Percentiles rank a stretch among this genome's conserved stretches.
Evolutionary conservation across 306 rosid species (phyloP).

Genomic region (Cyclanthera cordifolia): DNA sequence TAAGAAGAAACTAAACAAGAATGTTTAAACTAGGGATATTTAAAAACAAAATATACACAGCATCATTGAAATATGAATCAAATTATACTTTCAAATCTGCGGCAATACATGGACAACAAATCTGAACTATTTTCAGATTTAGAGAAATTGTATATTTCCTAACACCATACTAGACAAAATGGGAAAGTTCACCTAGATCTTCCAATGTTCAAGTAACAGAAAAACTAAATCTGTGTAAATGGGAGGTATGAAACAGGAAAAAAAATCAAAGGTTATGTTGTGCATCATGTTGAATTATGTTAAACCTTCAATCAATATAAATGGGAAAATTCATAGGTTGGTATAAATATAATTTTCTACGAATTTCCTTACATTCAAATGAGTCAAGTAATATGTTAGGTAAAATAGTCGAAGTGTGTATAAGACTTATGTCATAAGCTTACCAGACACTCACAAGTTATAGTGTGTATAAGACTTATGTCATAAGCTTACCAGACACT

Average conservation of each 20-base stretch:
- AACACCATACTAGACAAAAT: not conserved
- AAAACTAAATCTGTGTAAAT: not conserved
- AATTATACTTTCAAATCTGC: not conserved
- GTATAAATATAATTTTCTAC: too few relatives aligned
- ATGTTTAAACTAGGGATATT: not conserved
- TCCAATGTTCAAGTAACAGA: not conserved
- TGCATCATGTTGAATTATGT: too few relatives aligned
- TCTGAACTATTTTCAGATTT: not conserved
- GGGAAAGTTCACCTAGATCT: not conserved
- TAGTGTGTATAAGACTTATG: too few relatives aligned
- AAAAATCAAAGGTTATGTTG: not conserved
- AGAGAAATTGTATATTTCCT: not conserved
- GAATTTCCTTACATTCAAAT: too few relatives aligned
- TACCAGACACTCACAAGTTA: too few relatives aligned
- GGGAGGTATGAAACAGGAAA: not conserved
- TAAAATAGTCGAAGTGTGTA: too few relatives aligned
- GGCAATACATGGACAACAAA: not conserved
- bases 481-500: too few relatives aligned
- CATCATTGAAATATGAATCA: not conserved
- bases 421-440: too few relatives aligned
- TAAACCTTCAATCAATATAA: too few relatives aligned
- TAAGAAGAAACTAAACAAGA: not conserved
- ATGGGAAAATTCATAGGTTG: too few relatives aligned
- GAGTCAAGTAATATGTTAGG: too few relatives aligned
- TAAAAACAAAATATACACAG: not conserved